Base-by-base conservation (phyloP, 352 stramenopile species). In the Globisporangium nodosum region DNA sequence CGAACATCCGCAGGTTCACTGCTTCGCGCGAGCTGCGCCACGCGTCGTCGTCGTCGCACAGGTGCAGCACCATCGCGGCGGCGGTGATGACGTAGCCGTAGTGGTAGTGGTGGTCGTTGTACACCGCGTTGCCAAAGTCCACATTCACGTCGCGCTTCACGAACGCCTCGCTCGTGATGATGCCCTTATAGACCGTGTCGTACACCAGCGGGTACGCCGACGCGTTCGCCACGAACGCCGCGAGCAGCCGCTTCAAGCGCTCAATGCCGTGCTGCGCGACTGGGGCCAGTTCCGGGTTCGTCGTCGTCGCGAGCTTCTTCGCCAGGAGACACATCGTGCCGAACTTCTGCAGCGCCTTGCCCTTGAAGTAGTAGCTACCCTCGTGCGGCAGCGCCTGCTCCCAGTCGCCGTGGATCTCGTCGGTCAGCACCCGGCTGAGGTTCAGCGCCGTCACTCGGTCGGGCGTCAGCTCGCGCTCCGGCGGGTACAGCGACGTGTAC, bases 361-460 rank as follows among this genome's bases (percentile, higher is more conserved):
- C 81, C 56, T 90, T 91, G 60, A 93, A 93, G 70, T 93, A 93
- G 64, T 93, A 93, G 60, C 79, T 89, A 27, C 74, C 81, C 64
- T 88, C 74, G 27, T 69, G 64, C 7, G 78, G 78, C 43, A 91
- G 55, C 8, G 70, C 53, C 45, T 57, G 49, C 16, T 68, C 61
- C 84, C 84, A 94, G 35, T 87, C 66, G n/a, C 68, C 72, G 24
- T 90, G 40, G 54, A 92, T 88, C 66, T 92, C 79, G 35, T 88
- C 70, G 0, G 57, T 58, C 2, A 91, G 63, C 3, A 90, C 60
- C 5, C 67, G 65, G 35, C 62, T 79, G 15, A 87, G 63, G 27
- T 73, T 65, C 12, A 81, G 46, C 11, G 47, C 58, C 18, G 71
- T 57, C 18, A 81, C 72, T 5, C 73, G 54, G 9, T 82, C 66